Evolutionary conservation across 169 alveolate genomes (phyloP).

Genomic region (Neospora caninum): DNA sequence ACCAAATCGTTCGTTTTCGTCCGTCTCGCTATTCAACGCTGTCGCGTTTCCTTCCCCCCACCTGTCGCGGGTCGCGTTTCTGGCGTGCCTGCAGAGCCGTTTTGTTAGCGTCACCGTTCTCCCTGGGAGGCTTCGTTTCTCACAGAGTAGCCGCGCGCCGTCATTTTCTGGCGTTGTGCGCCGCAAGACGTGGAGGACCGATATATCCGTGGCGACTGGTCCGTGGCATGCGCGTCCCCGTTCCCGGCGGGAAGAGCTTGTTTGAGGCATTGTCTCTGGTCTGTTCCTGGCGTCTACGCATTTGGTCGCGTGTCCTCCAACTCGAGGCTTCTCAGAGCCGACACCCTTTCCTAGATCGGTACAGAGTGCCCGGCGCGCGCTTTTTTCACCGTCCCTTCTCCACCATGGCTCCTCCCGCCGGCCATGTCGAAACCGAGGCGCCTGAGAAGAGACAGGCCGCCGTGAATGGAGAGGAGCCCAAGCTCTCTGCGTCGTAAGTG

Average conservation of each 20-base stretch:
- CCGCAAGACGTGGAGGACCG: not conserved
- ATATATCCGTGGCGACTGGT: not conserved
- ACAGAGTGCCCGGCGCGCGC: not conserved
- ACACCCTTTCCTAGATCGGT: not conserved
- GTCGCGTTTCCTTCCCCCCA: no score
- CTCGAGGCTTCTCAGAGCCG: no score
- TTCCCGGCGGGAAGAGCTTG: not conserved
- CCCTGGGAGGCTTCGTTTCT: no score
- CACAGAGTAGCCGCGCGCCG: no score
- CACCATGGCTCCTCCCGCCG: not conserved
- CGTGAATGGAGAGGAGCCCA: not conserved
- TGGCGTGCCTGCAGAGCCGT: no score
- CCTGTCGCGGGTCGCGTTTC: no score
- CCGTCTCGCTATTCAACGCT: no score
- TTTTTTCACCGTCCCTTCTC: not conserved
- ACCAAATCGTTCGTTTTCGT: no score
- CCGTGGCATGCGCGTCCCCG: not conserved
- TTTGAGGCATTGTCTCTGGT: not conserved
- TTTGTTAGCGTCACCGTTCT: no score
- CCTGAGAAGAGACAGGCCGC: not conserved
- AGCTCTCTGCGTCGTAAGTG: constrained; percentile 31
- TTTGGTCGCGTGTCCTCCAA: not conserved
- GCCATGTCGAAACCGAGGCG: not conserved
- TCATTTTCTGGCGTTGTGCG: no score
- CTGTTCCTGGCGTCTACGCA: not conserved